Conservation (phyloP, 2,329 filamentous ascomycete genomes). For the Mollisia scopiformis region DNA sequence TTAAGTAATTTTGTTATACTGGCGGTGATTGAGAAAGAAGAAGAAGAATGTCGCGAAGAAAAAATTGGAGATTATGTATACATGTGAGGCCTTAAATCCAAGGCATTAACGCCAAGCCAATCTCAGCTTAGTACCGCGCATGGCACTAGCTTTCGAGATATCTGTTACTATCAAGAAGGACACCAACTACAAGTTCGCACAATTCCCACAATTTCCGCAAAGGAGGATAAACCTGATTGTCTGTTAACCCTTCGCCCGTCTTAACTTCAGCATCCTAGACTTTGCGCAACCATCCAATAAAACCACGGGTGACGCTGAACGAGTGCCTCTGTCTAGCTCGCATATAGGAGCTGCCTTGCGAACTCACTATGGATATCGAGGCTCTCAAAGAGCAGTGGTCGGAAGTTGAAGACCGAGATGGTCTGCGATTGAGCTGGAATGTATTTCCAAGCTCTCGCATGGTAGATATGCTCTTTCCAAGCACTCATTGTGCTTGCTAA, state of each 20-base stretch:
- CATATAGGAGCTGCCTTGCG: not conserved
- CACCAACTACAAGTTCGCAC: not conserved
- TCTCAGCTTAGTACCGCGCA: not conserved
- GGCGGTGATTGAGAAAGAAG: constrained; percentile 55
- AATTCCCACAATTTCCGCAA: not conserved
- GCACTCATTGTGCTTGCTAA: constrained; percentile 23
- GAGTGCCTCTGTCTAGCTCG: not conserved
- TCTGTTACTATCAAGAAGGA: not conserved
- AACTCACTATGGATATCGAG: constrained; percentile 34
- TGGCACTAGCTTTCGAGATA: constrained; percentile 2
- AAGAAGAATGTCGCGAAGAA: constrained; percentile 26
- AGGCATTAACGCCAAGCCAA: constrained; percentile 19
- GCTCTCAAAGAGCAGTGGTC: constrained; percentile 38
- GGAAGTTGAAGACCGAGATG: constrained; percentile 95
- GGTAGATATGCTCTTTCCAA: constrained; percentile 52
- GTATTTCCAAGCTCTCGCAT: constrained; percentile 98
- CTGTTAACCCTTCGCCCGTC: not conserved
- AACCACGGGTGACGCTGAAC: not conserved
- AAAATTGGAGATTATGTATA: not conserved
- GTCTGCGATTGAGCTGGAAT: constrained; percentile 96
- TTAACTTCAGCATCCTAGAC: not conserved
- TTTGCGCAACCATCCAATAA: not conserved
- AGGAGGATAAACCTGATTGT: not conserved
- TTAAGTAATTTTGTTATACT: constrained; percentile 52
- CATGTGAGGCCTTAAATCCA: not conserved